A percentile compares a stretch with the other conserved stretches of the same genome.
phyloP scores from a whole-genome alignment of 2,329 filamentous ascomycete genomes.

The Ophiostoma perfectum region DNA sequence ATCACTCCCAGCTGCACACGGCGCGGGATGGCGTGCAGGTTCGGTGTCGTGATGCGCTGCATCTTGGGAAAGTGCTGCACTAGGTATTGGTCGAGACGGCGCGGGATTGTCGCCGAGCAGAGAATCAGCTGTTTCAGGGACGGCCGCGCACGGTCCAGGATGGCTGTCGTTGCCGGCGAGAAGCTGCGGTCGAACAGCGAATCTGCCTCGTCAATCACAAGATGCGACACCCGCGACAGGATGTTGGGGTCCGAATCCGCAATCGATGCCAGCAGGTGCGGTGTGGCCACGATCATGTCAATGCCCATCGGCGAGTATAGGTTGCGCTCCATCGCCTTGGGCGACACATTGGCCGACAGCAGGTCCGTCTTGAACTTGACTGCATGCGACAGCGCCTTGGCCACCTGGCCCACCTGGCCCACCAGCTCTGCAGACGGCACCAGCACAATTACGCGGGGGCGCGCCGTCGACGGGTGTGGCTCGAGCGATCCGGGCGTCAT shows the following conservation, averaged over 20 bases:
- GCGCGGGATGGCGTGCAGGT: constrained; percentile 90
- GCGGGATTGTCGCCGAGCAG: constrained; percentile 93
- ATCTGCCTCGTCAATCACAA: constrained; percentile 93
- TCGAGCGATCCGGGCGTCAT: constrained; percentile 42
- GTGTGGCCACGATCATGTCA: constrained; percentile 81
- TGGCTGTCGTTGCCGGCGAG: constrained; percentile 70
- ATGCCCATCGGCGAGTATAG: constrained; percentile 77
- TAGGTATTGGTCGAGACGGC: constrained; percentile 81
- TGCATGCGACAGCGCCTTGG: constrained; percentile 76
- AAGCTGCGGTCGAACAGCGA: constrained; percentile 94
- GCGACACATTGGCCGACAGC: constrained; percentile 70
- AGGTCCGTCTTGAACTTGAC: constrained; percentile 81
- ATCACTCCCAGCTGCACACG: constrained; percentile 91
- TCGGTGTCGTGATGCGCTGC: constrained; percentile 82
- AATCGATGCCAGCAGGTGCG: constrained; percentile 82
- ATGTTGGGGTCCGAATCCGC: constrained; percentile 86
- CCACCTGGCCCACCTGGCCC: constrained; percentile 72
- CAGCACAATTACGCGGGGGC: constrained; percentile 77
- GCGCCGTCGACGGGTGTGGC: constrained; percentile 66
- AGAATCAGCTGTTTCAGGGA: constrained; percentile 82
- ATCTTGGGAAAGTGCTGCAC: constrained; percentile 76
- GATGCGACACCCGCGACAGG: constrained; percentile 80
- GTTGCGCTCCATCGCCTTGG: constrained; percentile 74
- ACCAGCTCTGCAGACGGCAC: constrained; percentile 92
- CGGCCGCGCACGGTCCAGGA: constrained; percentile 75